Conservation (phyloP, 129 eudicot species). For the Scalesia atractyloides region DNA sequence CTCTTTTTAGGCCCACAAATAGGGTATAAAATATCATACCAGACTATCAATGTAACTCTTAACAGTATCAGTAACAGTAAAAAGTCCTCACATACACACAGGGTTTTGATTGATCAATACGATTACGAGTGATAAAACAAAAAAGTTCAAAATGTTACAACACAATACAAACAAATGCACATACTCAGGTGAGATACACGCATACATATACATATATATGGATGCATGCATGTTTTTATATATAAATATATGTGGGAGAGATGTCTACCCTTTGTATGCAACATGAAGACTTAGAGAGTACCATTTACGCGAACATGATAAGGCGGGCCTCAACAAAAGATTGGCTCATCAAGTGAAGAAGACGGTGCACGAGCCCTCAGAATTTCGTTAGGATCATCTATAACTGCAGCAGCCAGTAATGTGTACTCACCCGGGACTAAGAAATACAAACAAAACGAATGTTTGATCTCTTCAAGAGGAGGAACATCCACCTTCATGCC, state of each 20-base stretch:
- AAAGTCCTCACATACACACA: slow-evolving; percentile 25
- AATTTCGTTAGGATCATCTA: slow-evolving; percentile 85
- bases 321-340: slow-evolving; percentile 94
- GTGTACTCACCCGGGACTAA: slow-evolving; percentile 97
- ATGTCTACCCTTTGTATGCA: slow-evolving; percentile 5
- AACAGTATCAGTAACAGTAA: not conserved
- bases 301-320: slow-evolving; percentile 85
- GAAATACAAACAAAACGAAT: slow-evolving; percentile 77
- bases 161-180: slow-evolving; percentile 36
- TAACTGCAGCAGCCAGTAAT: slow-evolving; percentile 84
- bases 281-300: slow-evolving; percentile 38
- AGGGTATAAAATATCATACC: not conserved
- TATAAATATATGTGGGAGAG: not conserved
- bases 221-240: not conserved
- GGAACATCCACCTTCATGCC: slow-evolving; percentile 82
- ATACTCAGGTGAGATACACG: slow-evolving; percentile 10
- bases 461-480: slow-evolving; percentile 82
- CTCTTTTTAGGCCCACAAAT: not conserved
- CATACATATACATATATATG: slow-evolving; percentile 11
- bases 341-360: slow-evolving; percentile 71
- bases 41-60: not conserved
- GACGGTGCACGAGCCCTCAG: slow-evolving; percentile 86
- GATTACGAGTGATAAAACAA: slow-evolving; percentile 20
- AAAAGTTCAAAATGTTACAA: slow-evolving; percentile 33
- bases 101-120: slow-evolving; percentile 9